Conservation (phyloP, 805 yeast species). For the Candida ovalis region DNA sequence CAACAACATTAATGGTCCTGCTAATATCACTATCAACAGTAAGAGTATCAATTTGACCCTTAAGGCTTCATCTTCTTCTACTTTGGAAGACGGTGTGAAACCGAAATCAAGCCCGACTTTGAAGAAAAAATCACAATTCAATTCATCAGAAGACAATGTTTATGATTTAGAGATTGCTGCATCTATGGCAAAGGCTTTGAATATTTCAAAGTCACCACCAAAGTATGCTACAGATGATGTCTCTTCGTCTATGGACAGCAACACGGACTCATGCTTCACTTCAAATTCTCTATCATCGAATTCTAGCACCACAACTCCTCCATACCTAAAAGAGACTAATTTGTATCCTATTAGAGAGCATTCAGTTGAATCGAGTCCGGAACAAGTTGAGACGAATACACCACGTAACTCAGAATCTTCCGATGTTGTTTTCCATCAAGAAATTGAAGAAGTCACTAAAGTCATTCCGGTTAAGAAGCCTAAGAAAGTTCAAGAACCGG, state of each 20-base stretch:
- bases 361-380: conserved; percentile 30
- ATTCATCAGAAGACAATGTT: conserved; percentile 1
- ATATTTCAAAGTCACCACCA: conserved; percentile 15
- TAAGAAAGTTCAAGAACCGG: neutral
- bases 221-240: conserved; percentile 12
- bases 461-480: neutral
- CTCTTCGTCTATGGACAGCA: conserved; percentile 41
- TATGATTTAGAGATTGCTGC: conserved; percentile 42
- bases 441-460: neutral
- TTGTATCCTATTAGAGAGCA: conserved; percentile 31
- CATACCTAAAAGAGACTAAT: conserved; percentile 12
- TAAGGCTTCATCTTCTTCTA: neutral
- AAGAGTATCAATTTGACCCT: neutral
- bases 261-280: conserved; percentile 36
- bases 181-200: conserved; percentile 40
- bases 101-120: neutral
- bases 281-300: conserved; percentile 27
- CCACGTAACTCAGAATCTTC: neutral
- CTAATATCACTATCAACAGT: neutral
- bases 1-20: neutral
- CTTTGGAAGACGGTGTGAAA: neutral
- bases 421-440: conserved; percentile 1
- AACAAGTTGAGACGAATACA: conserved; percentile 7
- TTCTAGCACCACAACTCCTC: conserved; percentile 28
- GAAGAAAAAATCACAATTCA: neutral